Evolutionary conservation across 768 basidiomycete genomes (phyloP).

Genomic region (Tephrocybe sp.): DNA sequence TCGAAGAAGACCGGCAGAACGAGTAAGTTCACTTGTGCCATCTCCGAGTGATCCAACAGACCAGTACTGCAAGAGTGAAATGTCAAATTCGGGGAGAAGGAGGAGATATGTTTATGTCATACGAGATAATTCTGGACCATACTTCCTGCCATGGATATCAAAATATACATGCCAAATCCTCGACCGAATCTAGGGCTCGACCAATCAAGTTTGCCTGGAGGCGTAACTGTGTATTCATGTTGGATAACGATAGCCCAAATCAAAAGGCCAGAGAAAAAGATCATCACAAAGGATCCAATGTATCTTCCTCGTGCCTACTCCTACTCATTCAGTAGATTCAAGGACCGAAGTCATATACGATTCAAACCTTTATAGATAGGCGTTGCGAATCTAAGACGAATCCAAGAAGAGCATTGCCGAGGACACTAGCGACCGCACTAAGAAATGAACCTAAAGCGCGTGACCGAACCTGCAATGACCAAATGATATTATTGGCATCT

Average conservation of each 20-base stretch:
- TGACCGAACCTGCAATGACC: slow-evolving; percentile 13
- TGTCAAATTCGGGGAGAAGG: not conserved
- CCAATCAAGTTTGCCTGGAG: slow-evolving; percentile 22
- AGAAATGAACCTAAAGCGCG: slow-evolving; percentile 19
- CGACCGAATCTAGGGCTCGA: slow-evolving; percentile 17
- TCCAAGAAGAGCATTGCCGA: slow-evolving; percentile 16
- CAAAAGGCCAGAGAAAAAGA: slow-evolving; percentile 15
- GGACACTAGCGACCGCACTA: slow-evolving; percentile 18
- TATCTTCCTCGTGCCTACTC: slow-evolving; percentile 13
- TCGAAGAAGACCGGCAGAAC: slow-evolving; percentile 17
- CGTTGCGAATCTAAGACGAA: slow-evolving; percentile 16
- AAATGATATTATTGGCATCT: too few species aligned
- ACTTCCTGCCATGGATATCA: slow-evolving; percentile 16
- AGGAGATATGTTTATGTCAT: not conserved
- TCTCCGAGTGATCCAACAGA: slow-evolving; percentile 17
- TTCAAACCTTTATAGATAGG: slow-evolving; percentile 7
- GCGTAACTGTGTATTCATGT: slow-evolving; percentile 11
- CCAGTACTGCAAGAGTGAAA: slow-evolving; percentile 15
- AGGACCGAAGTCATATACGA: not conserved
- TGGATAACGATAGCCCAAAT: slow-evolving; percentile 21
- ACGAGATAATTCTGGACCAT: slow-evolving; percentile 22
- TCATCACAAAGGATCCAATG: slow-evolving; percentile 18
- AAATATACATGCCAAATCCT: slow-evolving; percentile 18
- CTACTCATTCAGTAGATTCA: not conserved
- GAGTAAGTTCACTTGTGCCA: slow-evolving; percentile 18